phyloP scores from a whole-genome alignment of 2,329 filamentous ascomycete species.

The Cryphonectria japonica region DNA sequence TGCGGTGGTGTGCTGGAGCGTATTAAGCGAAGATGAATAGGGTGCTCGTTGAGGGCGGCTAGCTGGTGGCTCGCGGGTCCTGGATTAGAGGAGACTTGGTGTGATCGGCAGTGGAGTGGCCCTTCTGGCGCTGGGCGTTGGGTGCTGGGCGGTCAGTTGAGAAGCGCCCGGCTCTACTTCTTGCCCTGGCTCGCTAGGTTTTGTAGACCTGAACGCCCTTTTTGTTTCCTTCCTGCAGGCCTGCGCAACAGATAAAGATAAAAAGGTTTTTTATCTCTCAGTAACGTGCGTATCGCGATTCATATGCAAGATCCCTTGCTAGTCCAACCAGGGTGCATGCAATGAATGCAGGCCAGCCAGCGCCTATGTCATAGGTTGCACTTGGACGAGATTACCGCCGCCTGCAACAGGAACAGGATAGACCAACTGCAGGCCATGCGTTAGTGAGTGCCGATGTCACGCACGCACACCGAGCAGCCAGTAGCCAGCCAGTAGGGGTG shows the following conservation, averaged over 20 bases:
- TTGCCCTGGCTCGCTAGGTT: not conserved
- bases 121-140: not conserved
- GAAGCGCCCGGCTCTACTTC: constrained; percentile 4
- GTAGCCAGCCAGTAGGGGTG: not conserved
- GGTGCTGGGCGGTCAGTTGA: constrained; percentile 8
- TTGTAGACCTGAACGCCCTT: constrained; percentile 2
- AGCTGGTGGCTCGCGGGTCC: constrained; percentile 1
- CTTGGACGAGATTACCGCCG: constrained; percentile 8
- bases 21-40: constrained; percentile 4
- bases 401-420: not conserved
- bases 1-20: constrained; percentile 8
- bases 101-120: constrained; percentile 17
- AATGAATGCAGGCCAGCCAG: not conserved
- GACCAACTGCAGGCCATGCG: constrained; percentile 11
- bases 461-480: too few relatives aligned
- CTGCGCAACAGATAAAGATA: not conserved
- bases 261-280: not conserved
- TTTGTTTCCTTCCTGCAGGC: not conserved
- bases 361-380: constrained; percentile 17
- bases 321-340: not conserved
- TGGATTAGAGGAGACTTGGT: constrained; percentile 8
- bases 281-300: constrained; percentile 4
- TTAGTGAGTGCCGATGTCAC: constrained; percentile 1
- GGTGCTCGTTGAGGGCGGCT: not conserved
- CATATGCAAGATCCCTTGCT: constrained; percentile 5